Evolutionary conservation across 495 filamentous ascomycete genomes (phyloP).

Genomic region (Xylaria bambusicola): DNA sequence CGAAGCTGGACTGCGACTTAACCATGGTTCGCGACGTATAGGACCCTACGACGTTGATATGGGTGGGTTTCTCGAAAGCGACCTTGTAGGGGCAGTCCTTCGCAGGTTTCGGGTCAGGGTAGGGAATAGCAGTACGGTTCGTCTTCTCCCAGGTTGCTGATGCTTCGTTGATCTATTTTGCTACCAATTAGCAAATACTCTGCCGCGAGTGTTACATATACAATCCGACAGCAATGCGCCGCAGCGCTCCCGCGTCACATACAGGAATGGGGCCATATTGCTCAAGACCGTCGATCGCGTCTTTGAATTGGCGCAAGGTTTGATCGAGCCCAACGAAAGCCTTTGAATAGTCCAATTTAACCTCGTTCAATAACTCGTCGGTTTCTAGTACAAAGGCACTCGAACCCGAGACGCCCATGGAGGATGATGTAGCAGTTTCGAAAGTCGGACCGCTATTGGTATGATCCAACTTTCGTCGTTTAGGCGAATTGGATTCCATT

Average conservation of each 20-base stretch:
- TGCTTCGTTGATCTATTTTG: conserved; percentile 61
- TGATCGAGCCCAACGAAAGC: conserved; percentile 65
- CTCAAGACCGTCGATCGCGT: conserved; percentile 69
- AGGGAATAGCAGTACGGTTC: conserved; percentile 71
- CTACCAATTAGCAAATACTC: neutral
- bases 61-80: conserved; percentile 70
- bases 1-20: conserved; percentile 56
- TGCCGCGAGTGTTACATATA: neutral
- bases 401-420: conserved; percentile 39
- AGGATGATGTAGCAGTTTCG: conserved; percentile 26
- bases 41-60: conserved; percentile 86
- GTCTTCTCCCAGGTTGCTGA: conserved; percentile 65
- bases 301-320: conserved; percentile 70
- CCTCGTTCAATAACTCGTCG: conserved; percentile 74
- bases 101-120: conserved; percentile 72
- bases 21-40: conserved; percentile 76
- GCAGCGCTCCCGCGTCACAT: conserved; percentile 9
- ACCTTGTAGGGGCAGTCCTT: conserved; percentile 78
- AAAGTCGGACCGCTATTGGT: conserved; percentile 28
- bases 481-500: conserved; percentile 47
- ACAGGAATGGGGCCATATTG: conserved; percentile 58
- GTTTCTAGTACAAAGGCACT: conserved; percentile 86
- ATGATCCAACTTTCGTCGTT: conserved; percentile 53
- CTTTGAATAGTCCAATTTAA: conserved; percentile 68
- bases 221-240: neutral